Evolutionary conservation across 805 yeast genomes (phyloP).

Genomic region (Myxozyma udenii): DNA sequence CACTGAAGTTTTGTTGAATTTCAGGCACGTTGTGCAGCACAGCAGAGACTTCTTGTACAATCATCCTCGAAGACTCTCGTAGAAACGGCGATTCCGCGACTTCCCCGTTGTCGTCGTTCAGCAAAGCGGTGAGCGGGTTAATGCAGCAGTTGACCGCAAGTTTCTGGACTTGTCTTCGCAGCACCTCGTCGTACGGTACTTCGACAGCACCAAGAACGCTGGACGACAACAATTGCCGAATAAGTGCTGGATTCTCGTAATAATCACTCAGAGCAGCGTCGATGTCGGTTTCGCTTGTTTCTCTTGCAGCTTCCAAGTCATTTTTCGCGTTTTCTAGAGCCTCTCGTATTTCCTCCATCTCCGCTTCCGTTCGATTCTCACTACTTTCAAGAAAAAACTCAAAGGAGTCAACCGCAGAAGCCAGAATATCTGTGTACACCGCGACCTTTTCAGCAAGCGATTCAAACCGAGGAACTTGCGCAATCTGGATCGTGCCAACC

Average conservation of each 20-base stretch:
- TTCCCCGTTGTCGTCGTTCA: constrained; percentile 77
- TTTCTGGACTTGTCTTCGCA: constrained; percentile 68
- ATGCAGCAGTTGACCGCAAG: constrained; percentile 77
- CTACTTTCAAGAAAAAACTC: too few species aligned
- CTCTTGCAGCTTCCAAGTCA: neutral
- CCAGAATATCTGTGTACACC: neutral
- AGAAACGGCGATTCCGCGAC: constrained; percentile 41
- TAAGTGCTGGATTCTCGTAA: neutral
- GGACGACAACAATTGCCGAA: constrained; percentile 7
- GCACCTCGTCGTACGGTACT: constrained; percentile 45
- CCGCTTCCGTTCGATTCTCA: neutral
- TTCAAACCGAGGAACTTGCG: constrained; percentile 50
- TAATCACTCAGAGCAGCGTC: too few species aligned
- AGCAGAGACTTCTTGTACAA: constrained; percentile 41
- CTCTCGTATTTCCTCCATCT: too few species aligned
- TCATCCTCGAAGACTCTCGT: neutral
- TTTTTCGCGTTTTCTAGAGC: neutral
- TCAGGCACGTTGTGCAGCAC: constrained; percentile 11
- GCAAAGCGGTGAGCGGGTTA: constrained; percentile 75
- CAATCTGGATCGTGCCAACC: constrained; percentile 57
- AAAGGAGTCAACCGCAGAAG: neutral
- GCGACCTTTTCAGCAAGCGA: neutral
- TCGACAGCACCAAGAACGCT: constrained; percentile 19
- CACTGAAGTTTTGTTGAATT: constrained; percentile 7
- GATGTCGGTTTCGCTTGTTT: neutral